Conservation (phyloP, 2,329 filamentous ascomycete species). For the Rutstroemia sp. region DNA sequence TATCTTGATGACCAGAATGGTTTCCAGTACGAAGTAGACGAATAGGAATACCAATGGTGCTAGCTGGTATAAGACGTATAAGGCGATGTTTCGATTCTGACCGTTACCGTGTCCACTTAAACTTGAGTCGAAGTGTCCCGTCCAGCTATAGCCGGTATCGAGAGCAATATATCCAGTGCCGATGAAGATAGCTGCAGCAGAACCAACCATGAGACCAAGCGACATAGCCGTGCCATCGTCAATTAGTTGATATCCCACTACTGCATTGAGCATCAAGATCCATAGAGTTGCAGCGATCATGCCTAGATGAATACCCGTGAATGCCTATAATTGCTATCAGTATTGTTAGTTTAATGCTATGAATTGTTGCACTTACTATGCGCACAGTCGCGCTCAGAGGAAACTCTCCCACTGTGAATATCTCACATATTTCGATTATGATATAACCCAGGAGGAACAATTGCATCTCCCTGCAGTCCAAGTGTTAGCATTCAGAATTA, state of each 20-base stretch:
- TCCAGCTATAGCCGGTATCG: constrained; percentile 85
- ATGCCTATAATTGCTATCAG: constrained; percentile 48
- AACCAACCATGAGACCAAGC: constrained; percentile 64
- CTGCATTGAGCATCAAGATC: constrained; percentile 84
- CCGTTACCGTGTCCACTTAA: constrained; percentile 33
- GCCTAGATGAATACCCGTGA: constrained; percentile 84
- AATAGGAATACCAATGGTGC: constrained; percentile 84
- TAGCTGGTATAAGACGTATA: constrained; percentile 92
- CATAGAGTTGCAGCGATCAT: constrained; percentile 82
- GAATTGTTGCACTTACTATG: constrained; percentile 47
- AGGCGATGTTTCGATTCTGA: constrained; percentile 64
- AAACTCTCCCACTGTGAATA: constrained; percentile 90
- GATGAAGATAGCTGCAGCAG: constrained; percentile 66
- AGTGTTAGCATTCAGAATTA: neutral
- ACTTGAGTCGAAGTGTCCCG: constrained; percentile 64
- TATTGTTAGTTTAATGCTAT: neutral
- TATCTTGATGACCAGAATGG: constrained; percentile 74
- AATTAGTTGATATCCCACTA: constrained; percentile 87
- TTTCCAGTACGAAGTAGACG: constrained; percentile 76
- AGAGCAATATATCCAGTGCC: constrained; percentile 94
- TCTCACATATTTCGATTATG: constrained; percentile 86
- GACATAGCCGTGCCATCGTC: constrained; percentile 90
- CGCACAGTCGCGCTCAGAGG: constrained; percentile 65
- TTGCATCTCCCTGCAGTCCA: constrained; percentile 77
- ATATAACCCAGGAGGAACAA: constrained; percentile 83